Base-by-base conservation (phyloP, 805 yeast species). In the Ogataea zsoltii region DNA sequence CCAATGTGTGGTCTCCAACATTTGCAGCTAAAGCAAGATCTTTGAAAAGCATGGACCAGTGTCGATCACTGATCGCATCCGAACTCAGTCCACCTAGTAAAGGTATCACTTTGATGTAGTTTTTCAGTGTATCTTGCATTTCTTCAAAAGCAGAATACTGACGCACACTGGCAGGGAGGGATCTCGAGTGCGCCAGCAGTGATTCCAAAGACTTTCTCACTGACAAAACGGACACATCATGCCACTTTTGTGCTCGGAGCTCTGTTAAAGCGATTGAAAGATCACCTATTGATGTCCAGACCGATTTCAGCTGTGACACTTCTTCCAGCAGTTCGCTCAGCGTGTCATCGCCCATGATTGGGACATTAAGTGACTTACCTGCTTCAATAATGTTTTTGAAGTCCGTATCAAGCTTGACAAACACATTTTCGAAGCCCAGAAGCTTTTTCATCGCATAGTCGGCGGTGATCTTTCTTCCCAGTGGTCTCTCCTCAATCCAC, bases 111-210 rank as follows among this genome's bases (percentile, higher is more conserved):
- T 71, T 66, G 12, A 76, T 53, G 36, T 72, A 55, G 2, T 61
- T 60, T 38, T 76, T 76, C 7, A 85, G 60, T 1, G 53, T 49
- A 7, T 58, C 60, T 50, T 80, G 81, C n/a, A 83, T 69, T 15
- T 75, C 74, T 50, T 78, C 83, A 60, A 83, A 83, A 0, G 91
- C 90, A 0, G 81, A 69, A 59, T 87, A 85, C 49, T 81, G 89
- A 6, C 88, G 71, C 19, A 84, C 71, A 13, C 76, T 70, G 0
- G 72, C 63, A 0, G 92, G 88, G 66, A 83, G 70, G 0, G 73
- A 53, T 42, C 82, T 71, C 2, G 83, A 68, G 0, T 56, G 56
- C 1, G 64, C 61, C 1, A 79, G 49, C 11, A 85, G 60, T 1
- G 70, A 76, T 16, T 85, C 88, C 13, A 88, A 62, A 10, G 67